phyloP scores from a whole-genome alignment of 139 green algal genomes.

The Ettlia oleoabundans region DNA sequence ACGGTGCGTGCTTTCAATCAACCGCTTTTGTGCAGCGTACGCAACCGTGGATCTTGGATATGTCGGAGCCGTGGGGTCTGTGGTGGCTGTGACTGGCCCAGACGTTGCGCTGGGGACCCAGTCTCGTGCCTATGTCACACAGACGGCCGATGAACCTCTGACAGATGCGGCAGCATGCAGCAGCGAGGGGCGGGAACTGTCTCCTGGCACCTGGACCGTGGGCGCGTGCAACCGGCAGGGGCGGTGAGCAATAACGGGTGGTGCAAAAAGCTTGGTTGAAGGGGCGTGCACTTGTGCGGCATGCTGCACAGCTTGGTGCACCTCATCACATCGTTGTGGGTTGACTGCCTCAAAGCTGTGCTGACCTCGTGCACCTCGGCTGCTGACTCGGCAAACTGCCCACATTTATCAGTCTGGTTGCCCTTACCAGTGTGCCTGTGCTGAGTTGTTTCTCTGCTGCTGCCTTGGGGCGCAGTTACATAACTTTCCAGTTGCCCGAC shows the following conservation, averaged over 20 bases:
- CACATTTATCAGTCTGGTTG: too few species aligned
- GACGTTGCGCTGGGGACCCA: neutral
- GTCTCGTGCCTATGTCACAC: neutral
- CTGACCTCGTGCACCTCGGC: too few species aligned
- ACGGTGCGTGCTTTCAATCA: neutral
- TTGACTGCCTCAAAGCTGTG: too few species aligned
- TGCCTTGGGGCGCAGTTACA: slow-evolving; percentile 5
- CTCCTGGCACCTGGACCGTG: neutral
- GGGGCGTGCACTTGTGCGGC: neutral
- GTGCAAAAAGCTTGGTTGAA: too few species aligned
- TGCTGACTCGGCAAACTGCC: too few species aligned
- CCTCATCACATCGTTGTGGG: too few species aligned
- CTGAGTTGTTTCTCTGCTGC: neutral
- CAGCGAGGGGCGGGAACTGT: neutral
- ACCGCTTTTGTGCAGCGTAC: neutral
- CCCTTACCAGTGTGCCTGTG: too few species aligned
- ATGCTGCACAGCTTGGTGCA: too few species aligned
- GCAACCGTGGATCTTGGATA: slow-evolving; percentile 2
- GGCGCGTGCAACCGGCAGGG: slow-evolving; percentile 24
- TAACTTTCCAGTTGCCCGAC: neutral
- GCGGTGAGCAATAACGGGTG: too few species aligned
- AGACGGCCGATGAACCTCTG: neutral
- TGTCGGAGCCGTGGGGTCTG: neutral
- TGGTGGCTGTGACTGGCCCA: neutral
- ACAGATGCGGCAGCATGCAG: slow-evolving; percentile 30